Conservation (phyloP, 306 rosid species). For the Cicer bijugum region DNA sequence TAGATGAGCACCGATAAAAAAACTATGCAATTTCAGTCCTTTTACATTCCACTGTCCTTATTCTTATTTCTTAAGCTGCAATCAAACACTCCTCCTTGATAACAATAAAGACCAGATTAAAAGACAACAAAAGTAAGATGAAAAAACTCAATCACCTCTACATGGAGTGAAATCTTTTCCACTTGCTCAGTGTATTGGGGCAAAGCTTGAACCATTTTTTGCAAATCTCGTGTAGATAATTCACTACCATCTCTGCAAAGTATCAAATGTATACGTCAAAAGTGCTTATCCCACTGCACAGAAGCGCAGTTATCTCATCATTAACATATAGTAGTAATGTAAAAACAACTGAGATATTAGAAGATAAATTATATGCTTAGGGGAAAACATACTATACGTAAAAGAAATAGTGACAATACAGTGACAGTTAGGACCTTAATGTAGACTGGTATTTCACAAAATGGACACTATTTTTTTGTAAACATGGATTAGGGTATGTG, state of each 20-base stretch:
- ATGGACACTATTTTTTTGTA: conserved; percentile 40
- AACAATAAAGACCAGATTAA: neutral
- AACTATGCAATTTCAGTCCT: conserved; percentile 26
- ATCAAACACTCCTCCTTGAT: conserved; percentile 10
- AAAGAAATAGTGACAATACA: conserved; percentile 24
- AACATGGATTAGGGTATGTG: conserved; percentile 41
- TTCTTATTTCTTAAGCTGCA: conserved; percentile 37
- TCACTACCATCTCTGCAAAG: conserved; percentile 77
- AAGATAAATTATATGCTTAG: too few relatives aligned
- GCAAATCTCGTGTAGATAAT: conserved; percentile 87
- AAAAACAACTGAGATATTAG: too few relatives aligned
- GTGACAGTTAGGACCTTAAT: conserved; percentile 20
- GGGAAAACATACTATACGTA: neutral
- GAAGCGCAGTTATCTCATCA: neutral
- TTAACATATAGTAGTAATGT: too few relatives aligned
- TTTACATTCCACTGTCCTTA: conserved; percentile 20
- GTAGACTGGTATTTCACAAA: conserved; percentile 36
- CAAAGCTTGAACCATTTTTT: conserved; percentile 97
- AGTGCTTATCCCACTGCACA: neutral
- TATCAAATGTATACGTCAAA: conserved; percentile 43
- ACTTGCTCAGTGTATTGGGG: conserved; percentile 95
- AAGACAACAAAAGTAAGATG: conserved; percentile 16
- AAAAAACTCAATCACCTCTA: conserved; percentile 68
- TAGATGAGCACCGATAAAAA: conserved; percentile 15
- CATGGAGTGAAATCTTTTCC: conserved; percentile 91